phyloP scores from a whole-genome alignment of 2,329 filamentous ascomycete genomes.

The Blastomyces gilchristii region DNA sequence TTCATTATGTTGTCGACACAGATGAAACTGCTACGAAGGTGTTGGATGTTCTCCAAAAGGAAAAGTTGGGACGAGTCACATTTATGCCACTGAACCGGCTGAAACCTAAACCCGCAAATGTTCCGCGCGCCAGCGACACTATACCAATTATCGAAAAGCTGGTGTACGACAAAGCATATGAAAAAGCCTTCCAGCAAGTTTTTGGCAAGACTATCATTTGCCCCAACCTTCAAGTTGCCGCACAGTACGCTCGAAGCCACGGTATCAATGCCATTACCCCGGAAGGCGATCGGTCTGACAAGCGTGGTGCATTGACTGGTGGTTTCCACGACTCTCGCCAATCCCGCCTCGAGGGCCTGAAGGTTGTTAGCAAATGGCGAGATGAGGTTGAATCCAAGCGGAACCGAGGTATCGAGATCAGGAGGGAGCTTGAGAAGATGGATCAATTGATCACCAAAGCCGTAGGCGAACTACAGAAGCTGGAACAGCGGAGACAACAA shows the following conservation, averaged over 20 bases:
- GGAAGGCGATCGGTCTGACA: constrained; percentile 89
- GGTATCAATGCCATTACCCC: constrained; percentile 87
- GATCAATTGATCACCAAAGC: constrained; percentile 83
- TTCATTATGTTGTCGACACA: constrained; percentile 92
- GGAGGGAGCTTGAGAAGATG: constrained; percentile 60
- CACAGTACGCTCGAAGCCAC: constrained; percentile 85
- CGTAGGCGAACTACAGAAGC: constrained; percentile 72
- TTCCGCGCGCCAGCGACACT: constrained; percentile 78
- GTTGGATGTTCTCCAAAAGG: constrained; percentile 66
- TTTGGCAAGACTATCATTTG: constrained; percentile 95
- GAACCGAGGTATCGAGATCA: constrained; percentile 55
- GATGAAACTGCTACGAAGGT: constrained; percentile 76
- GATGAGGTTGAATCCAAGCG: constrained; percentile 61
- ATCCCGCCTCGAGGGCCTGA: constrained; percentile 78
- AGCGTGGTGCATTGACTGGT: constrained; percentile 88
- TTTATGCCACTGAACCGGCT: constrained; percentile 89
- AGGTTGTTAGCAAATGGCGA: constrained; percentile 62
- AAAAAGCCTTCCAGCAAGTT: constrained; percentile 83
- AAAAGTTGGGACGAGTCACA: constrained; percentile 76
- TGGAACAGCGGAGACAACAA: constrained; percentile 66
- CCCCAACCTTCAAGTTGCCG: constrained; percentile 74
- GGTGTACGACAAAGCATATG: constrained; percentile 63
- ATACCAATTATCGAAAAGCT: constrained; percentile 80
- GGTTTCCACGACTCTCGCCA: constrained; percentile 80
- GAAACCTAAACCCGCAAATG: constrained; percentile 57